Conservation (phyloP, 345 rosid species). For the Nephelium lappaceum region DNA sequence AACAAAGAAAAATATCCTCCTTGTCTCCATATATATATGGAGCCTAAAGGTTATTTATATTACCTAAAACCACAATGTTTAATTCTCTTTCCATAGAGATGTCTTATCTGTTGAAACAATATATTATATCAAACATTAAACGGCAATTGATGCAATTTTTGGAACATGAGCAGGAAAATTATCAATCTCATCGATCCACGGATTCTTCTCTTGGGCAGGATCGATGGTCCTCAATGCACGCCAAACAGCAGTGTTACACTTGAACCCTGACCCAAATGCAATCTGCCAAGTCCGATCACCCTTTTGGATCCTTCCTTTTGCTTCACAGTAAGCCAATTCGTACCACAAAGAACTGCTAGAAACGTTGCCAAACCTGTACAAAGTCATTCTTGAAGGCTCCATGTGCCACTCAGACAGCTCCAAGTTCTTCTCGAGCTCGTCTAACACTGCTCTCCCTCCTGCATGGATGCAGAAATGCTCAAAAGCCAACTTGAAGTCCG, state of each 20-base stretch:
- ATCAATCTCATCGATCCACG: slow-evolving; percentile 63
- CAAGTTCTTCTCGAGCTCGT: slow-evolving; percentile 67
- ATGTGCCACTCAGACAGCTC: slow-evolving; percentile 60
- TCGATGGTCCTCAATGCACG: slow-evolving; percentile 43
- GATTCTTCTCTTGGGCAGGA: slow-evolving; percentile 46
- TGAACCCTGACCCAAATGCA: slow-evolving; percentile 75
- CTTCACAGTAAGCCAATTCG: slow-evolving; percentile 69
- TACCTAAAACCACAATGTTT: no score
- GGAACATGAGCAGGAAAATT: slow-evolving; percentile 44
- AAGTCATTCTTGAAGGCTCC: slow-evolving; percentile 84
- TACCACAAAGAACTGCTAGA: slow-evolving; percentile 78
- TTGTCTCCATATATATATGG: no score
- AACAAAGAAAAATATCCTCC: no score
- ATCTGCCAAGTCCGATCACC: slow-evolving; percentile 78
- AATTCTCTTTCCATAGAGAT: background rate
- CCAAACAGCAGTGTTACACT: slow-evolving; percentile 76
- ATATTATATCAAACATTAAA: background rate
- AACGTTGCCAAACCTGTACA: slow-evolving; percentile 70
- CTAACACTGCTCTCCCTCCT: slow-evolving; percentile 68
- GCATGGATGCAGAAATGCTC: slow-evolving; percentile 79
- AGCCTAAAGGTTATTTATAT: no score
- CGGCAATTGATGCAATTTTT: slow-evolving; percentile 10
- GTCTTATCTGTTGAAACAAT: no score
- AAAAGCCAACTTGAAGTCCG: slow-evolving; percentile 71
- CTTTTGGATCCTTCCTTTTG: slow-evolving; percentile 65